Base-by-base conservation (phyloP, 305 asterid species). In the Fraxinus platypoda region DNA sequence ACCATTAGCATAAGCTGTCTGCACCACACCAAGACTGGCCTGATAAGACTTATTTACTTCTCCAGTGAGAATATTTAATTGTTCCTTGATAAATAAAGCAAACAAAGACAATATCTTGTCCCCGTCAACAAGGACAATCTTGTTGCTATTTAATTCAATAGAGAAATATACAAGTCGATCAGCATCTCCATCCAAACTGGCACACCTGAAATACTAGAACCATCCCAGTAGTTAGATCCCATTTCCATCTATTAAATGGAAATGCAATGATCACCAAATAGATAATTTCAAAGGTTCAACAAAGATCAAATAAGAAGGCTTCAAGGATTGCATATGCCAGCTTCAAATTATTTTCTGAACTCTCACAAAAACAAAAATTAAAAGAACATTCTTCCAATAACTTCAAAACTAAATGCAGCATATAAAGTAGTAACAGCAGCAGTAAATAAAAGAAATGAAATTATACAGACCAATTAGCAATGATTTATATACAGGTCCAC, bases 101-200 rank as follows among this genome's bases (percentile, higher is more conserved):
- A 93, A 95, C 88, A 95, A 82, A 78, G 98, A 92, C 90, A 95
- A 81, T 83, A 95, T 95, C 88, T 95, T 95, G 92, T 95, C 99
- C 81, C 99, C 99, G 23, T 94, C 99, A 72, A 94, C 94, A 83
- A 95, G 99, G 80, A 91, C 86, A 77, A 95, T 92, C 87, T 88
- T 90, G 82, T 87, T 72, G 80, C 90, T 81, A 87, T 92, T 85
- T 76, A 93, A 74, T 79, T 80, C 80, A 78, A 90, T 87, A 76
- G 87, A 89, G 90, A 95, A 95, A 88, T 95, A 95, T 37, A 95
- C 99, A 79, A 95, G 92, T 70, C 97, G 95, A 83, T 95, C 98
- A 75, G 97, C 98, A 84, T 95, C 99, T 74, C 99, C 98, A 75
- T 95, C 99, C 92, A 95, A 90, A 87, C 99, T 93, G 81, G 94